Base-by-base conservation (phyloP, 1,284 basidiomycete species). In the Hypsizygus ulmarius region DNA sequence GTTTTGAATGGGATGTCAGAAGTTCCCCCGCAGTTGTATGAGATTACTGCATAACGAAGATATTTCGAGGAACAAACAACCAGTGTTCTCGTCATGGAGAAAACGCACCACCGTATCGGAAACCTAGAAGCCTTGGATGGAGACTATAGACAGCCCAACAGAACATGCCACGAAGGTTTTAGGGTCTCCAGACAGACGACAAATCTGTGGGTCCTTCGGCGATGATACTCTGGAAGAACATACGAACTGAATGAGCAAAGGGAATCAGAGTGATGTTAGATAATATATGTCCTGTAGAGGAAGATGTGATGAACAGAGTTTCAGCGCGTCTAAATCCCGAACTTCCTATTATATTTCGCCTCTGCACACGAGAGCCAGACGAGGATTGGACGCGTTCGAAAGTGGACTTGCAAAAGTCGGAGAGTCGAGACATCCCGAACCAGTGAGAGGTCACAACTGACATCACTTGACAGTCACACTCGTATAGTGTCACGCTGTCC, bases 401-500 rank as follows among this genome's bases (percentile, higher is more conserved):
- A 34, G 29, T 28, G 33, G 36, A 12, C 18, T 33, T 27, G 28
- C 41, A 43, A 25, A 33, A n/a, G 10, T 33, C 41, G 3, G n/a
- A 32, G 34, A 35, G 15, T 32, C 10, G 2, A 9, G 2, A 6
- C 16, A 32, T 43, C 30, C n/a, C 16, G 6, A 25, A 25, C 3
- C 21, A 25, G 21, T 7, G 21, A 25, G 7, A 25, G 42, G 47
- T 52, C 50, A 52, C 47, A n/a, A 12, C 19, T 14, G 4, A 39
- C 39, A 46, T 29, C 39, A 34, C 27, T 46, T 47, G 44, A 48
- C 36, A 34, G 51, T 51, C 43, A 51, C 46, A 45, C 32, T 29
- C 12, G 15, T 15, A 38, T 11, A 19, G 33, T 36, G 52, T 54
- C 50, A 52, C 50, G 27, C n/a, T 29, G 35, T 49, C 41, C 25